Conservation (phyloP, 2,329 filamentous ascomycete species). For the Lasiodiplodia sp. region DNA sequence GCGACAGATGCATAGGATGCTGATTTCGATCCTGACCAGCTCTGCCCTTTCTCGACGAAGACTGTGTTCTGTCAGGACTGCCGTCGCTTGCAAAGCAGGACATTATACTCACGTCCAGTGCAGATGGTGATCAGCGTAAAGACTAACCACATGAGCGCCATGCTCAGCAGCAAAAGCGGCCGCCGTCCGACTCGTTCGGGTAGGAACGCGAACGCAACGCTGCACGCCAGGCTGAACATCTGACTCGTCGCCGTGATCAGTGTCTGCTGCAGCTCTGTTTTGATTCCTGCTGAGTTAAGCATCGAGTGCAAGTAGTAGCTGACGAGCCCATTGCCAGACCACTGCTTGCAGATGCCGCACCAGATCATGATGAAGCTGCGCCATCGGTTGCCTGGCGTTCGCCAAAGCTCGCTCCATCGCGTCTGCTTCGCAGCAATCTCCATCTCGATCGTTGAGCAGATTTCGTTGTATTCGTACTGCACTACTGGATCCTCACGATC, state of each 20-base stretch:
- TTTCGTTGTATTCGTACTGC: conserved; percentile 71
- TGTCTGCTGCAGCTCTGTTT: conserved; percentile 44
- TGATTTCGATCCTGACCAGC: conserved; percentile 15
- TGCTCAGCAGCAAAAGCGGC: conserved; percentile 45
- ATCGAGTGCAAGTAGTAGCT: conserved; percentile 50
- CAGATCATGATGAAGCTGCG: conserved; percentile 61
- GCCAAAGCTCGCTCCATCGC: conserved; percentile 20
- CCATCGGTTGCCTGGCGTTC: conserved; percentile 57
- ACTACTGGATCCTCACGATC: conserved; percentile 66
- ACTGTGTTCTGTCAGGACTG: conserved; percentile 6
- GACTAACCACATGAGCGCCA: conserved; percentile 47
- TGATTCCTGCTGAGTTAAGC: conserved; percentile 45
- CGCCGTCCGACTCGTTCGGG: conserved; percentile 46
- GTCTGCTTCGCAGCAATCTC: conserved; percentile 51
- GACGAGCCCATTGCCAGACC: conserved; percentile 62
- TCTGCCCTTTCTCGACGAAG: conserved; percentile 21
- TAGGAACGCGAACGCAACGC: conserved; percentile 51
- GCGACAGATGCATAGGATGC: conserved; percentile 39
- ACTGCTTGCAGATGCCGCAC: conserved; percentile 65
- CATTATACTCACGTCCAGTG: conserved; percentile 7
- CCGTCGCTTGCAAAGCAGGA: too few relatives aligned
- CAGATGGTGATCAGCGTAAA: conserved; percentile 42
- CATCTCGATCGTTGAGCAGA: conserved; percentile 67
- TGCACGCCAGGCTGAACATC: conserved; percentile 67
- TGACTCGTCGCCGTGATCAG: conserved; percentile 60